These are phyloP conservation scores for Zymoseptoria pseudotritici DNA, from an alignment of 2,329 filamentous ascomycete species.

Conservation along the genomic window DNA sequence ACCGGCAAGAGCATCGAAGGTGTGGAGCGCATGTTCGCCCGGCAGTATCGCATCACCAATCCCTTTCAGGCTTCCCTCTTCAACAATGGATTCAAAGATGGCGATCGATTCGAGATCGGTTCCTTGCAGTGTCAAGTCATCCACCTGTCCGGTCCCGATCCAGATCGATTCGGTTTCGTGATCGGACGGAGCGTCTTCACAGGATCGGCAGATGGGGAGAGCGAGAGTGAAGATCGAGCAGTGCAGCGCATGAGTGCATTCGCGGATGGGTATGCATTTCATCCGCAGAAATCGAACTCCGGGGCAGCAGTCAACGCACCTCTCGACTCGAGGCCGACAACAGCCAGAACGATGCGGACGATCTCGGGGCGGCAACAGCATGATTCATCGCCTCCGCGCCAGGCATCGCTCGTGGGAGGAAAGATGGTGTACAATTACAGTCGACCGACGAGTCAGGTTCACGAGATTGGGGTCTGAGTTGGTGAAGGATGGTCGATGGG, in stretches of 20 bases:
- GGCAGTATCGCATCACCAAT: constrained; percentile 40
- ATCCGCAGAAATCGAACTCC: not conserved
- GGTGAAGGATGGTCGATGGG: not conserved
- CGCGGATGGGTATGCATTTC: not conserved
- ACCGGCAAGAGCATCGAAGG: constrained; percentile 49
- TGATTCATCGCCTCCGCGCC: not conserved
- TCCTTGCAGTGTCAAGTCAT: constrained; percentile 39
- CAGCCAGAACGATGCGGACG: not conserved
- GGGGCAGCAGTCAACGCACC: not conserved
- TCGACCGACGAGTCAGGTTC: not conserved
- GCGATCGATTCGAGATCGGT: constrained; percentile 48
- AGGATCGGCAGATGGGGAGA: constrained; percentile 16
- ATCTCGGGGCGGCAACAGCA: not conserved
- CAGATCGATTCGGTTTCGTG: constrained; percentile 53
- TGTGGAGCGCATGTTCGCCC: constrained; percentile 46
- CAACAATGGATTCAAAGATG: constrained; percentile 45
- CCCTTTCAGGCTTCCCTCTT: constrained; percentile 44
- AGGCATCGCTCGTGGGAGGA: not conserved
- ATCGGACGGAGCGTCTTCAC: constrained; percentile 41
- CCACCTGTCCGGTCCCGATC: constrained; percentile 48
- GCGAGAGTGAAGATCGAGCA: not conserved
- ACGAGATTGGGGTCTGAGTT: not conserved
- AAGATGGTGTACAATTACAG: not conserved
- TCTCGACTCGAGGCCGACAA: not conserved
- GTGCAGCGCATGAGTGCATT: not conserved